These are phyloP conservation scores for Apiospora pterosperma DNA, from an alignment of 2,329 filamentous ascomycete species.

Conservation along the genomic window DNA sequence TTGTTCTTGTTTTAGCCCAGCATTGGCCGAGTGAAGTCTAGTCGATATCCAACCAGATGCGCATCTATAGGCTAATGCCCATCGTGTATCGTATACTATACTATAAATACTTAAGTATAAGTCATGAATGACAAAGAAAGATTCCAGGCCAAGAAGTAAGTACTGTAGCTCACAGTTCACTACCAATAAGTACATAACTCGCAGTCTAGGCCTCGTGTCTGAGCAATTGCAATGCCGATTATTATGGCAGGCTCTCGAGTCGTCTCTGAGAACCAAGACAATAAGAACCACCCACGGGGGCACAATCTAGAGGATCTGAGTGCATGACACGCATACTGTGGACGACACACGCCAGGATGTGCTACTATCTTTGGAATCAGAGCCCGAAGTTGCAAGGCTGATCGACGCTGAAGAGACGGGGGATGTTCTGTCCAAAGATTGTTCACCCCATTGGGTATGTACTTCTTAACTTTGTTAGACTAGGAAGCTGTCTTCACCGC, in stretches of 20 bases:
- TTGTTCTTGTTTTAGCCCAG: not conserved
- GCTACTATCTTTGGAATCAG: not conserved
- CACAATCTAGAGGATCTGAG: not conserved
- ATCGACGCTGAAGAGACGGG: not conserved
- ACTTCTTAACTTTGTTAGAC: no score
- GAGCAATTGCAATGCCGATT: not conserved
- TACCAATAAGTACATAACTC: not conserved
- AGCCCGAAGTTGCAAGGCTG: not conserved
- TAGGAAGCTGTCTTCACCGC: not conserved
- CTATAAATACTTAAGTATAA: not conserved
- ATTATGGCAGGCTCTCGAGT: not conserved
- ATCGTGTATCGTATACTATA: not conserved
- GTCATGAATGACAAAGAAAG: not conserved
- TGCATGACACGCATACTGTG: not conserved
- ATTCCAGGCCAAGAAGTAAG: not conserved
- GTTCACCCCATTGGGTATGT: no score
- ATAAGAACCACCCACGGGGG: not conserved
- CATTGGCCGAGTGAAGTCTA: not conserved
- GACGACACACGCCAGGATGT: not conserved
- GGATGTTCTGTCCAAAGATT: not conserved
- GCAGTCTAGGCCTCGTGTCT: not conserved
- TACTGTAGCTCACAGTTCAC: not conserved
- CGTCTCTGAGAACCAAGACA: not conserved
- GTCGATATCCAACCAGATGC: not conserved
- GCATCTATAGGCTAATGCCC: not conserved